These are phyloP conservation scores for Inga laurina DNA, from an alignment of 306 rosid species.

Conservation along the genomic window DNA sequence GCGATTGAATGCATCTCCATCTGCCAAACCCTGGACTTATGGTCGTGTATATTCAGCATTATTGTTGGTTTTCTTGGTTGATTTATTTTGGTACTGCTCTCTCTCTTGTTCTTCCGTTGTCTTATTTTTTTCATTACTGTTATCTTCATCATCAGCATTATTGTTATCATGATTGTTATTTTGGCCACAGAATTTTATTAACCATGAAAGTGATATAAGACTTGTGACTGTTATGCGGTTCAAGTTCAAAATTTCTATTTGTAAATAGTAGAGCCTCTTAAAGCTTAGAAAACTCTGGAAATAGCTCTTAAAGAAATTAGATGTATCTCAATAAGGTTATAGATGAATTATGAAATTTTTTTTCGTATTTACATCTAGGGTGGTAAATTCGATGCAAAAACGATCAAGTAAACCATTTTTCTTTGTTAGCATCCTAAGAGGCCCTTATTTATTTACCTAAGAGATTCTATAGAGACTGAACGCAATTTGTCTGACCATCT, in stretches of 20 bases:
- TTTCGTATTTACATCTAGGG: neutral
- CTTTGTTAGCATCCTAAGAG: neutral
- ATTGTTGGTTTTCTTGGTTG: conserved; percentile 73
- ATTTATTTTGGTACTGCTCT: conserved; percentile 70
- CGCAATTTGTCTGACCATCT: neutral
- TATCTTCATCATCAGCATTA: neutral
- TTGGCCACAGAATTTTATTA: neutral
- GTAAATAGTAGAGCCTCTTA: neutral
- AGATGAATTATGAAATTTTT: neutral
- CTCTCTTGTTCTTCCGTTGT: conserved; percentile 13
- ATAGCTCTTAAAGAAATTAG: too few relatives aligned
- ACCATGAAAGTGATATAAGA: neutral
- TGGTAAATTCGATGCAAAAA: neutral
- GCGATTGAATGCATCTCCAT: conserved; percentile 93
- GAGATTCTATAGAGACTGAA: neutral
- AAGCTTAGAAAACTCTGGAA: neutral
- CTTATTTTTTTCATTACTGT: conserved; percentile 7
- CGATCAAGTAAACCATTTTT: neutral
- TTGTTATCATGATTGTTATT: neutral
- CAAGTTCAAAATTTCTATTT: neutral
- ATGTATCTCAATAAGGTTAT: neutral
- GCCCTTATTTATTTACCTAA: neutral
- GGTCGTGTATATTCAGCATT: conserved; percentile 91
- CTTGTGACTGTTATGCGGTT: neutral
- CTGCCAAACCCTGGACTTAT: conserved; percentile 89